Evolutionary conservation across 345 rosid genomes (phyloP).

Genomic region (Dimocarpus longan): DNA sequence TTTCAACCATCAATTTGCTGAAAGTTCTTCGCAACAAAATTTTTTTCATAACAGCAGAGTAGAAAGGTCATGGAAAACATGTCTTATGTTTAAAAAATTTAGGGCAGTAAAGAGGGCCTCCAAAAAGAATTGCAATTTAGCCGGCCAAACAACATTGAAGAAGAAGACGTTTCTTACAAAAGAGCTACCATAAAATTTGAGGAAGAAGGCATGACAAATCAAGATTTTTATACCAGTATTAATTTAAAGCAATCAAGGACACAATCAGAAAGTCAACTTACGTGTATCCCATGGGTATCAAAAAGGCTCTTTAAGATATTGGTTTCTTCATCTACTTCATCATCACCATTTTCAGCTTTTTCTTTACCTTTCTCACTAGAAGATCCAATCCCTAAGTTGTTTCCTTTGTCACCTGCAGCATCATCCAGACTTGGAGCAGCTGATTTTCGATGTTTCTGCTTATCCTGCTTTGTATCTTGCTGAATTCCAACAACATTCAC

Average conservation of each 20-base stretch:
- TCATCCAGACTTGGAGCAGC: conserved; percentile 31
- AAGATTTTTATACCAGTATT: not conserved
- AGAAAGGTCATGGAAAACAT: not conserved
- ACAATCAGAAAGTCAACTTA: conserved; percentile 38
- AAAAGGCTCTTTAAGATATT: conserved; percentile 79
- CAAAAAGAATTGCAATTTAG: not conserved
- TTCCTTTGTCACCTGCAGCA: conserved; percentile 28
- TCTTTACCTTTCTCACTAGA: conserved; percentile 54
- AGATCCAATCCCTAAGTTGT: conserved; percentile 32
- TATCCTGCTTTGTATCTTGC: conserved; percentile 35
- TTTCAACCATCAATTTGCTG: not conserved
- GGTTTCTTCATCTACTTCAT: conserved; percentile 68
- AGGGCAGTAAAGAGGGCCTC: not conserved
- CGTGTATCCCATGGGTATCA: conserved; percentile 89
- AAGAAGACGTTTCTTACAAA: not conserved
- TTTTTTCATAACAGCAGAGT: not conserved
- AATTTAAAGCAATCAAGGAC: conserved; percentile 11
- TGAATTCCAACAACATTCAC: conserved; percentile 62
- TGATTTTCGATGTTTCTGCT: conserved; percentile 25
- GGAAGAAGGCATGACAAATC: not conserved
- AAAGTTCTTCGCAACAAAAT: not conserved
- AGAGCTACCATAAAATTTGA: not conserved
- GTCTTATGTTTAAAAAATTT: not conserved
- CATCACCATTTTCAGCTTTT: conserved; percentile 38
- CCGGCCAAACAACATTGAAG: not conserved